Evolutionary conservation across 345 rosid genomes (phyloP), one percentile per base, ranked within the genome.

Genomic region (Brassica rapa): DNA sequence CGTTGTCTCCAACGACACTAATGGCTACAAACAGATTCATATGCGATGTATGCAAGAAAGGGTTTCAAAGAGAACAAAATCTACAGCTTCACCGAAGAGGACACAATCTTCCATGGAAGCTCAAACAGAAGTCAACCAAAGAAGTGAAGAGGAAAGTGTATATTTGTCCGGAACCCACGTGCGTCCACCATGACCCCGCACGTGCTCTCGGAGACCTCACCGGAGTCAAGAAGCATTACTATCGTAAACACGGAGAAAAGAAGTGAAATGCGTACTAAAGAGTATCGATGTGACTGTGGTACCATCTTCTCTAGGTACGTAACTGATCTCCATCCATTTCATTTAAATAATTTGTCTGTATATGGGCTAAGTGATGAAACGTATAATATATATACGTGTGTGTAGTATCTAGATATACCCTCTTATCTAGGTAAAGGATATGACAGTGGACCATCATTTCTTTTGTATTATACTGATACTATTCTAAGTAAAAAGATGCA

Each of bases 1-100:
- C 97, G 16, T 84, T 91, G 78, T 91, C 97, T 51, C 97, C 97
- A 76, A 91, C 86, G 90, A 86, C 94, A 63, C 85, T 91, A 70
- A 88, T 90, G 93, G 93, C 95, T 79, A 91, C 94, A 76, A 91
- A 91, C 87, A 86, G 95, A 83, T 90, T 91, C 90, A 74, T 90
- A 63, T 91, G 97, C 60, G 95, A 88, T 86, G 95, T 91, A 49
- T 91, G 94, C 85, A 87, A 86, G 84, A 91, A 91, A 86, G 95
- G 97, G 72, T 91, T 91, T 72, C 95, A 90, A 81, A 88, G 97
- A 76, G 94, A 90, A 80, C 97, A 91, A 60, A 91, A 91, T 77
- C 84, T 91, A 62, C 93, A 91, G 75, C 97, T 91, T 62, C 94
- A 91, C 83, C 86, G 95, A 81, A 85, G 95, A 85, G 95, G 95